These are phyloP conservation scores for Lithocarpus polystachyus DNA, from an alignment of 306 rosid genomes.

Conservation along the genomic window DNA sequence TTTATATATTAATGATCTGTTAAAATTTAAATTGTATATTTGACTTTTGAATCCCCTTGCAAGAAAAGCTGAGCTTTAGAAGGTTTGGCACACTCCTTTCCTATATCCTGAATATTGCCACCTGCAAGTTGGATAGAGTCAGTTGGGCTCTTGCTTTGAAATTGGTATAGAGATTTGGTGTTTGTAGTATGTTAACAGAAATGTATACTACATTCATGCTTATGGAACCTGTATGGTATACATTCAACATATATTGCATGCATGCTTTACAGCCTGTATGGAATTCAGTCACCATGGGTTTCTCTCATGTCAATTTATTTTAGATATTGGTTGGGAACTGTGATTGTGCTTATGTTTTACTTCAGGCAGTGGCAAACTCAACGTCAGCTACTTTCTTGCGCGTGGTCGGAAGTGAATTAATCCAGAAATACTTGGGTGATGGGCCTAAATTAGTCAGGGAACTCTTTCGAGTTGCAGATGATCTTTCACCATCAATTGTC, in stretches of 20 bases:
- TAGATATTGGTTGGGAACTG: neutral
- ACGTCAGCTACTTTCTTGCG: conserved; percentile 63
- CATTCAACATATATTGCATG: neutral
- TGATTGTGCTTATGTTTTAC: neutral
- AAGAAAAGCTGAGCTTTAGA: neutral
- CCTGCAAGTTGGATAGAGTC: neutral
- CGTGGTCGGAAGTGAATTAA: conserved; percentile 62
- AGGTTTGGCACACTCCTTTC: neutral
- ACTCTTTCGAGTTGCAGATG: conserved; percentile 67
- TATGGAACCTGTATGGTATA: neutral
- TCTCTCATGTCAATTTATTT: neutral
- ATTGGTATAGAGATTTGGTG: neutral
- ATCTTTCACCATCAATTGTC: conserved; percentile 61
- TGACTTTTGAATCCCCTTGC: neutral
- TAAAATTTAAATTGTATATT: neutral
- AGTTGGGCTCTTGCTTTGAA: neutral
- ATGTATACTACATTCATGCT: neutral
- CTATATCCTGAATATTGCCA: neutral
- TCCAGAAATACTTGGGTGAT: conserved; percentile 64
- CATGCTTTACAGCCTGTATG: neutral
- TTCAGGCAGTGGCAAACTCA: conserved; percentile 63
- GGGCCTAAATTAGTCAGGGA: conserved; percentile 66
- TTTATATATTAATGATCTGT: neutral
- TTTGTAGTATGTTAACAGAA: neutral
- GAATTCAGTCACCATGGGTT: neutral